Evolutionary conservation across 2,329 filamentous ascomycete species (phyloP), one percentile per base, ranked within the genome.

Genomic region (Metarhizium album): DNA sequence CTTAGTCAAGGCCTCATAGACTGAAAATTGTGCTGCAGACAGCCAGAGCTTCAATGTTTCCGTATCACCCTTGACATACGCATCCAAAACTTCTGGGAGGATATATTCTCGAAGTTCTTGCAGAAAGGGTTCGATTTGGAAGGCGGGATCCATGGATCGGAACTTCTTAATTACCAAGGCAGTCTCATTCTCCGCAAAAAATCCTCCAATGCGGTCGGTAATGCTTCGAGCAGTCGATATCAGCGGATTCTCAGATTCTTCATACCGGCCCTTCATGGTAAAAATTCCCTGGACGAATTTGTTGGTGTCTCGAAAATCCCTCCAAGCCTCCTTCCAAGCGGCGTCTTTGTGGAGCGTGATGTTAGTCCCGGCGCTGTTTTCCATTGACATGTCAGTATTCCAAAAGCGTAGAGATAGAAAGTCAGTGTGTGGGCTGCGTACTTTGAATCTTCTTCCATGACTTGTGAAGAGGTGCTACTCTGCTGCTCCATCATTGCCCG

Each of bases 81-180:
- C 93, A 64, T 98, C 93, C 18, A 98, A 79, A 2, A 97, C 93
- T 70, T 98, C 93, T 7, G 93, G 93, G 1, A 98, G 78, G 50
- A 98, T 97, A 69, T 97, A 98, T 70, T 97, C 91, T 67, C 93
- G 87, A 70, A 98, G 87, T 62, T 98, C 93, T 57, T 87, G 86
- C 48, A 97, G 72, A 75, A 97, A 98, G 0, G 90, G 87, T 69
- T 98, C 93, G 59, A 95, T 80, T 66, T 96, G 89, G 76, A 98
- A 98, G 58, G 78, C 79, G 4, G 93, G 91, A 60, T 98, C 93
- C 82, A 97, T 96, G 60, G 90, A 81, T 45, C 91, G 84, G 76
- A 98, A 95, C 69, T 91, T 95, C 74, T 96, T 97, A 73, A 97
- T 95, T 35, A 98, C 93, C 79, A 85, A 86, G 29, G 93, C 93